Conservation (phyloP, 2,329 filamentous ascomycete genomes). For the Hypoxylon sp. region DNA sequence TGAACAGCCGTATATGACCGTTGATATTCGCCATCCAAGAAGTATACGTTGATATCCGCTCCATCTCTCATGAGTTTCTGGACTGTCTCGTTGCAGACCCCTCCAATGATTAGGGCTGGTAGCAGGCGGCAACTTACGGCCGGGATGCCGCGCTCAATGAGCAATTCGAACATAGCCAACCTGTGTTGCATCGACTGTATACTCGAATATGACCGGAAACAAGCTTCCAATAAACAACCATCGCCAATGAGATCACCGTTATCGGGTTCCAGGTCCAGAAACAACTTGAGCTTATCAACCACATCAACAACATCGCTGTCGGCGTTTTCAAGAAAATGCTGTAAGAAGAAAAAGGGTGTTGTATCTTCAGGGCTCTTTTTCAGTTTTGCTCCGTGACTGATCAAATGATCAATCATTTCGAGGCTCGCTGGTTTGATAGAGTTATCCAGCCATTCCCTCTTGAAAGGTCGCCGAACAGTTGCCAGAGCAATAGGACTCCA, state of each 20-base stretch:
- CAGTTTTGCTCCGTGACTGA: slow-evolving; percentile 10
- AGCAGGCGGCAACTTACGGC: background rate
- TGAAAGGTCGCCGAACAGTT: background rate
- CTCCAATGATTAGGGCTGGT: background rate
- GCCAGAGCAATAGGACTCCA: slow-evolving; percentile 8
- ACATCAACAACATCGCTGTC: background rate
- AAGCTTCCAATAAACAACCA: slow-evolving; percentile 9
- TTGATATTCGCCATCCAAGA: background rate
- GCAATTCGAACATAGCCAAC: background rate
- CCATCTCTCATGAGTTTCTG: slow-evolving; percentile 2
- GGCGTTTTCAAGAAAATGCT: background rate
- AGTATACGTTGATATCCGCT: slow-evolving; percentile 17
- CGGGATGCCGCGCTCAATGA: slow-evolving; percentile 2
- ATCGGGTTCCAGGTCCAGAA: background rate
- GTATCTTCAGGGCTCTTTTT: slow-evolving; percentile 4
- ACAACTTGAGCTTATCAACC: slow-evolving; percentile 3
- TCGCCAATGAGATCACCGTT: background rate
- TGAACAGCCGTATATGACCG: slow-evolving; percentile 10
- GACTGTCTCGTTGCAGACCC: background rate
- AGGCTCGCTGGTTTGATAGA: background rate
- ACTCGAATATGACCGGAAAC: background rate
- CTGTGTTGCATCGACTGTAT: background rate
- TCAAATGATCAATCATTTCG: slow-evolving; percentile 15
- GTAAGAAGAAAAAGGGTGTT: slow-evolving; percentile 10
- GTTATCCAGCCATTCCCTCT: background rate